These are phyloP conservation scores for Physcia stellaris DNA, from an alignment of 495 filamentous ascomycete species.

Conservation along the genomic window DNA sequence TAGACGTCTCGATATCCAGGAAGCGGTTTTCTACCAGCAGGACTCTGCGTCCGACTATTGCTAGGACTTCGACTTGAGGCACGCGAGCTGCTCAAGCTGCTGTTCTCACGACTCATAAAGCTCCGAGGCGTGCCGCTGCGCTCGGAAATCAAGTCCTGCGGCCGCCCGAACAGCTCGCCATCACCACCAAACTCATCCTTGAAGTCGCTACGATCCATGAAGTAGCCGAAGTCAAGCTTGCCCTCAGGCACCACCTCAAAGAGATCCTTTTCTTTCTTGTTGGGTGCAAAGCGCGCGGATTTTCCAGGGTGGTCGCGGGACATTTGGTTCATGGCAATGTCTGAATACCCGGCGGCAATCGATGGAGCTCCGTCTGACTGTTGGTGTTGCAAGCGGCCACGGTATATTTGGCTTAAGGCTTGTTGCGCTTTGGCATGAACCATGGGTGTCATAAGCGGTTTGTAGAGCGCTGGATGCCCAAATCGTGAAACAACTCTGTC, in stretches of 20 bases:
- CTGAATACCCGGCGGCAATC: conserved; percentile 49
- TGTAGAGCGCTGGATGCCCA: conserved; percentile 83
- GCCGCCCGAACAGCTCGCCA: conserved; percentile 49
- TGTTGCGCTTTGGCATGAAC: conserved; percentile 82
- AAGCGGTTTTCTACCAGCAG: background rate
- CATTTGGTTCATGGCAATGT: conserved; percentile 72
- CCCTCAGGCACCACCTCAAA: conserved; percentile 87
- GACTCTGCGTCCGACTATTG: background rate
- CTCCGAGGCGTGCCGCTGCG: conserved; percentile 55
- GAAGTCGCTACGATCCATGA: conserved; percentile 81
- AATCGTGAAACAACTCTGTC: conserved; percentile 72
- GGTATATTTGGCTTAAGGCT: conserved; percentile 65
- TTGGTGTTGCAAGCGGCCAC: conserved; percentile 62
- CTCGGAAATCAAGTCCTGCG: conserved; percentile 47
- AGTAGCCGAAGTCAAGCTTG: conserved; percentile 87
- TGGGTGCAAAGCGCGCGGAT: conserved; percentile 27
- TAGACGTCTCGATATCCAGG: conserved; percentile 9
- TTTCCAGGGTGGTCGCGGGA: conserved; percentile 61
- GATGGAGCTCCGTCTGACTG: conserved; percentile 43
- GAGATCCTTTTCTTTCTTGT: conserved; percentile 6
- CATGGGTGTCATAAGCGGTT: conserved; percentile 86
- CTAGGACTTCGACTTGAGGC: conserved; percentile 33
- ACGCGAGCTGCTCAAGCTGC: conserved; percentile 25
- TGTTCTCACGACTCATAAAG: conserved; percentile 28
- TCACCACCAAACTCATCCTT: conserved; percentile 73